Evolutionary conservation across 108 stramenopile genomes (phyloP).

Genomic region (Cylindrotheca closterium): DNA sequence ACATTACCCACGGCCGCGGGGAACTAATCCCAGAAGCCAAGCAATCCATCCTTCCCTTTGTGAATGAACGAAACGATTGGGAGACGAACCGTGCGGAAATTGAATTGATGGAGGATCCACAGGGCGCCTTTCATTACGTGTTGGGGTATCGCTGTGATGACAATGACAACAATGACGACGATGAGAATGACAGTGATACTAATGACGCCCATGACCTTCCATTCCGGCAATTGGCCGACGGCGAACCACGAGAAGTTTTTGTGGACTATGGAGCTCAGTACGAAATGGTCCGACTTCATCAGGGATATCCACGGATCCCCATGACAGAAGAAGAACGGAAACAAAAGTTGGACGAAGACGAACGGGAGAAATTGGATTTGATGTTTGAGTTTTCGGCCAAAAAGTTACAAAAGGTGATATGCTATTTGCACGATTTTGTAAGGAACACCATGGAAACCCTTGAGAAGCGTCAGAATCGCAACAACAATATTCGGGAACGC

Average conservation of each 20-base stretch:
- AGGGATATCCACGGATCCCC: too few relatives aligned
- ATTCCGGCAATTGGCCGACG: conserved; percentile 21
- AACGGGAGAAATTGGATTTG: too few relatives aligned
- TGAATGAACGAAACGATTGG: conserved; percentile 48
- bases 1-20: conserved; percentile 64
- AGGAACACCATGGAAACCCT: too few relatives aligned
- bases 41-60: conserved; percentile 47
- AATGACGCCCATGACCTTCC: too few relatives aligned
- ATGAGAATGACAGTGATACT: neutral
- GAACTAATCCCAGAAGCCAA: conserved; percentile 43
- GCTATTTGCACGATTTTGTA: too few relatives aligned
- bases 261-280: conserved; percentile 52
- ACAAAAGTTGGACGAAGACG: too few relatives aligned
- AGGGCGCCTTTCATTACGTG: conserved; percentile 27
- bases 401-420: too few relatives aligned
- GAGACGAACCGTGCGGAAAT: conserved; percentile 24
- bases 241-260: conserved; percentile 41
- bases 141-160: conserved; percentile 1
- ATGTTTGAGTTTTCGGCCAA: too few relatives aligned
- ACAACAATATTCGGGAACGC: too few relatives aligned
- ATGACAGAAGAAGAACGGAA: too few relatives aligned
- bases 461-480: too few relatives aligned
- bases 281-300: conserved; percentile 36
- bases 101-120: conserved; percentile 17
- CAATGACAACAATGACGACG: neutral